These are phyloP conservation scores for Linum lewisii DNA, from an alignment of 345 rosid genomes.

Conservation along the genomic window DNA sequence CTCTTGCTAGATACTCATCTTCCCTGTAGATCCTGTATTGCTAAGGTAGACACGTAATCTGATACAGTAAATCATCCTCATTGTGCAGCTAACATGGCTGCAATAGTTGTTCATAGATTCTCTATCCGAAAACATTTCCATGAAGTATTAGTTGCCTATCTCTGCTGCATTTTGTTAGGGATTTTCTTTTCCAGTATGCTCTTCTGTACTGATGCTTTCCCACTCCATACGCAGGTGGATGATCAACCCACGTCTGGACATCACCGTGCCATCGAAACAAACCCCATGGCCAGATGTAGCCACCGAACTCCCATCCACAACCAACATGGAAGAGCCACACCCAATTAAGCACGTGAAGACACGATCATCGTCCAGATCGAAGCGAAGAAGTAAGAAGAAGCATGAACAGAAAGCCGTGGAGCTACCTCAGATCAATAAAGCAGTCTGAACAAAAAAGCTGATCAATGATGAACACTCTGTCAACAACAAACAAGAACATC, in stretches of 20 bases:
- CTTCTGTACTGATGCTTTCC: conserved; percentile 1
- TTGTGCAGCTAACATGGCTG: no score
- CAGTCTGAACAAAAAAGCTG: conserved; percentile 35
- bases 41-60: no score
- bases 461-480: no score
- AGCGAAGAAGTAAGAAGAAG: conserved; percentile 64
- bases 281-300: conserved; percentile 96
- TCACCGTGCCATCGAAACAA: conserved; percentile 72
- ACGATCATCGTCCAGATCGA: conserved; percentile 44
- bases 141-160: no score
- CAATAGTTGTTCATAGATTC: no score
- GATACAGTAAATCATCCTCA: no score
- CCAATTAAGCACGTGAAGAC: conserved; percentile 45
- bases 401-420: conserved; percentile 50
- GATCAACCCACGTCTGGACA: conserved; percentile 79
- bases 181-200: neutral
- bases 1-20: no score
- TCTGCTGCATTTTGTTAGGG: no score
- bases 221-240: conserved; percentile 54
- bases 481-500: conserved; percentile 9
- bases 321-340: conserved; percentile 29
- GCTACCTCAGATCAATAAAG: conserved; percentile 32
- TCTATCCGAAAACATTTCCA: no score
- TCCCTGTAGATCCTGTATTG: no score
- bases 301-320: conserved; percentile 56